Evolutionary conservation across 805 yeast genomes (phyloP), one percentile per base, ranked within the genome.

Genomic region (Debaryomyces maramus): DNA sequence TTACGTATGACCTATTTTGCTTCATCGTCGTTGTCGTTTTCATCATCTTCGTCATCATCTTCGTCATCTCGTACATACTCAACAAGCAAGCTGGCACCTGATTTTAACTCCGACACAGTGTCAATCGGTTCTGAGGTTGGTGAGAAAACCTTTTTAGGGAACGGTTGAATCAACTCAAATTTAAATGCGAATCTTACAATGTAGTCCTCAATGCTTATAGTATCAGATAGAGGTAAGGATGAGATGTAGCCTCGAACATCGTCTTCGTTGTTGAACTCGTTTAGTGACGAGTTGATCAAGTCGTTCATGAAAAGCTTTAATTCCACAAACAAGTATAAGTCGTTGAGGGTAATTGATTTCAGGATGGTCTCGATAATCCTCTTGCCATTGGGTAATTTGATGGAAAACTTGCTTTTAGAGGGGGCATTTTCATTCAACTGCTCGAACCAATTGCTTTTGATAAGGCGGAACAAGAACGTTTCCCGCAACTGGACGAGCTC

Each of bases 361-460:
- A 51, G 47, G 38, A 82, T 71, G 26, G 64, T 69, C 23, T 74
- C 72, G 2, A 79, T 64, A 6, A 72, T 53, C 39, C 81, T 57
- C 35, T 66, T 65, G 2, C 87, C 86, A 24, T 68, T 55, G 6
- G 84, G 80, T 24, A 76, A 60, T 53, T 80, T 73, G 46, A 82
- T 63, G 36, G 83, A 81, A 15, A 82, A 68, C 35, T 61, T 52
- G 0, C 65, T 65, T 26, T 38, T 44, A 9, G 45, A 39, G 1
- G 43, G 45, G 3, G 17, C 14, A 22, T 44, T 44, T 17, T 50
- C 32, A 6, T 41, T 27, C 4, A 35, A 34, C 7, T 34, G 31
- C 13, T 47, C 46, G 17, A 52, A 48, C 43, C 51, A 49, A 1
- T 45, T 38, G 5, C 45, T 32, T 8, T 38, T 32, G 6, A 49